These are phyloP conservation scores for Gossypium thurberi DNA, from an alignment of 345 rosid genomes.

Conservation along the genomic window DNA sequence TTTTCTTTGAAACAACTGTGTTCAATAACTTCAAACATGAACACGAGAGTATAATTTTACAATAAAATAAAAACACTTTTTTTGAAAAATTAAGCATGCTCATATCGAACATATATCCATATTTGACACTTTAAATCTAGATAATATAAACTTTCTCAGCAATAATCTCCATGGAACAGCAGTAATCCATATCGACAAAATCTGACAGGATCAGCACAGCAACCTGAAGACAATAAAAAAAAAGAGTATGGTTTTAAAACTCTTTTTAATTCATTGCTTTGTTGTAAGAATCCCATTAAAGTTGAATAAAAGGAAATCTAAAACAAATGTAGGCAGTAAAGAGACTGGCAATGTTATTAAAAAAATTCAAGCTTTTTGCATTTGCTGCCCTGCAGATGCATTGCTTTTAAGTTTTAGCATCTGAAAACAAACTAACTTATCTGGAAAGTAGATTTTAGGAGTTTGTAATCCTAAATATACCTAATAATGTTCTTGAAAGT, in stretches of 20 bases:
- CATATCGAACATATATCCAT: too few species aligned
- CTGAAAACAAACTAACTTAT: too few species aligned
- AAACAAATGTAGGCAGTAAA: not conserved
- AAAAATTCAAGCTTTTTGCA: not conserved
- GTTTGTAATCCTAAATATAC: too few species aligned
- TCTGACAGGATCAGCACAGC: not conserved
- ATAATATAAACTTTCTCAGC: too few species aligned
- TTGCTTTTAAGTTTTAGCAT: too few species aligned
- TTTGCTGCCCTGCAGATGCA: not conserved
- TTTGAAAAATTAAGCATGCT: too few species aligned
- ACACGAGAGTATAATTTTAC: too few species aligned
- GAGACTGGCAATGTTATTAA: not conserved
- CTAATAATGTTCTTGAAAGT: too few species aligned
- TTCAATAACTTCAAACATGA: not conserved
- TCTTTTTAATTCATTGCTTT: not conserved
- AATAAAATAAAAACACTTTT: too few species aligned
- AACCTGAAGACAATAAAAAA: not conserved
- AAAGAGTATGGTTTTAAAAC: not conserved
- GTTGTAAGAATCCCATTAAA: conserved; percentile 1
- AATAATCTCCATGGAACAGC: not conserved
- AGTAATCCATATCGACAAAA: not conserved
- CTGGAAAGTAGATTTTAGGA: too few species aligned
- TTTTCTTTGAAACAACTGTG: not conserved
- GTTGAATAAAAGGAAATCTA: not conserved
- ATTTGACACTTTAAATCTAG: too few species aligned